Percentiles rank a stretch among this genome's conserved stretches.
These are phyloP conservation scores for Magnolia sinica DNA, from an alignment of 164 flowering plant genomes.

Conservation along the genomic window DNA sequence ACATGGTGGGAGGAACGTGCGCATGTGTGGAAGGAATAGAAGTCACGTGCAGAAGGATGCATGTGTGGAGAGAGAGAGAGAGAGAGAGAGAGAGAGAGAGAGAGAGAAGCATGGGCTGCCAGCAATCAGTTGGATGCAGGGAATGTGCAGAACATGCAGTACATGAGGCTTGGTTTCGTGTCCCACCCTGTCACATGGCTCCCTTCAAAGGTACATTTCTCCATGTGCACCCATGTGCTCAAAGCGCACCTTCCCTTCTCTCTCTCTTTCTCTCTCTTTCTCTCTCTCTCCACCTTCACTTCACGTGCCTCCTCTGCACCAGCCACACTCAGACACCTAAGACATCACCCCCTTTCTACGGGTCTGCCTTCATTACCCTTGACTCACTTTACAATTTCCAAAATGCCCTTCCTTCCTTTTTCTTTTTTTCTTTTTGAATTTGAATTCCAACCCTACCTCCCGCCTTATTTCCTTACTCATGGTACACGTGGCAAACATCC, in stretches of 20 bases:
- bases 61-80: not conserved
- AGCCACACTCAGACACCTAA: conserved; percentile 17
- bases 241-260: conserved; percentile 5
- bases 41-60: no score
- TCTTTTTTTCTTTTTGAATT: not conserved
- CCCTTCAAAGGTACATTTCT: conserved; percentile 14
- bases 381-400: not conserved
- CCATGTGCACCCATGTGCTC: conserved; percentile 35
- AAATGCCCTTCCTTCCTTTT: not conserved
- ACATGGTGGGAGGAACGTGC: no score
- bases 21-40: no score
- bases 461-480: no score
- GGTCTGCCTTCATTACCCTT: not conserved
- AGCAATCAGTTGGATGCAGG: conserved; percentile 40
- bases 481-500: no score
- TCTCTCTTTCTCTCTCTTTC: not conserved
- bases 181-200: conserved; percentile 52
- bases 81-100: not conserved
- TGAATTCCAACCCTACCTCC: not conserved
- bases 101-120: conserved; percentile 1
- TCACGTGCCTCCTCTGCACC: conserved; percentile 48
- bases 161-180: conserved; percentile 31
- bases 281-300: not conserved
- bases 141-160: conserved; percentile 78
- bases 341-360: not conserved